Evolutionary conservation across 1,139 yeast species (phyloP).

Genomic region (Lodderomyces pseudojiufengensis): DNA sequence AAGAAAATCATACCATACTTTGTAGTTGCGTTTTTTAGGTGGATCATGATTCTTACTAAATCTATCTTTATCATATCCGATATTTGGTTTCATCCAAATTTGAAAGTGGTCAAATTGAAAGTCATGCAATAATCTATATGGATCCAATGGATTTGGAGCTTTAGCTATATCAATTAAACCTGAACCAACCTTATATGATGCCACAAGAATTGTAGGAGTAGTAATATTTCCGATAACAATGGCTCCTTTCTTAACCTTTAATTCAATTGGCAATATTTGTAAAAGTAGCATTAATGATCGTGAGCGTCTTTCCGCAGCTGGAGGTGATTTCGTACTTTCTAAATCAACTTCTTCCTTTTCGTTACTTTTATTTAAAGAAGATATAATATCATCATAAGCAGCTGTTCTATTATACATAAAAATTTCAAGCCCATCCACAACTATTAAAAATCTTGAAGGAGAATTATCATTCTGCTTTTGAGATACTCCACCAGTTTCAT

Average conservation of each 20-base stretch:
- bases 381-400: constrained; percentile 69
- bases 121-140: constrained; percentile 45
- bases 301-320: constrained; percentile 1
- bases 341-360: too few relatives aligned
- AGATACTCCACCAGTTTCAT: constrained; percentile 14
- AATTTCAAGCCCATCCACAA: constrained; percentile 74
- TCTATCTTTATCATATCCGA: constrained; percentile 40
- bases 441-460: constrained; percentile 58
- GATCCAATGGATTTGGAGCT: constrained; percentile 51
- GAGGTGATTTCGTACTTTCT: neutral
- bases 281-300: constrained; percentile 24
- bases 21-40: constrained; percentile 15
- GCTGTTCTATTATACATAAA: constrained; percentile 75
- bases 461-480: constrained; percentile 39
- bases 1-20: constrained; percentile 20
- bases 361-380: constrained; percentile 28
- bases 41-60: constrained; percentile 6
- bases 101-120: constrained; percentile 49
- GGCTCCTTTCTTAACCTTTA: constrained; percentile 65
- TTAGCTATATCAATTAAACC: constrained; percentile 58
- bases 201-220: constrained; percentile 69
- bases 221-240: constrained; percentile 73
- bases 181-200: constrained; percentile 53
- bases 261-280: constrained; percentile 53
- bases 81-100: constrained; percentile 64